Percentiles rank a stretch among this genome's conserved stretches.
Conservation (phyloP, 2,329 filamentous ascomycete genomes). For the Macrophomina pseudophaseolina region DNA sequence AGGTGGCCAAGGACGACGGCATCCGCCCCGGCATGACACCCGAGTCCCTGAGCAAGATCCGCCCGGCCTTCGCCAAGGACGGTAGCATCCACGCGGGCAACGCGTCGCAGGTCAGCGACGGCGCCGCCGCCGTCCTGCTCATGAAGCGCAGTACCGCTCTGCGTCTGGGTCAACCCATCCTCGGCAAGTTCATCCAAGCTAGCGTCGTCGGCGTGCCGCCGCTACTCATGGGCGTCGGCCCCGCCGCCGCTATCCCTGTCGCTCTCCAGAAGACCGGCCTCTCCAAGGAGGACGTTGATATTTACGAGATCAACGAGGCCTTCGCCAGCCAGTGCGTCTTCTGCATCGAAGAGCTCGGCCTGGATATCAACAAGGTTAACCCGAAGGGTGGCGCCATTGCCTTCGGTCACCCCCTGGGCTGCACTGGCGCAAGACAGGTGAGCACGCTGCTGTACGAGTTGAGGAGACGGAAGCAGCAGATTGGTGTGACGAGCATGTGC, state of each 20-base stretch:
- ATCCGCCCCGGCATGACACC: constrained; percentile 82
- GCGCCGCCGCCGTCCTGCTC: constrained; percentile 90
- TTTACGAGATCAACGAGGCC: constrained; percentile 99
- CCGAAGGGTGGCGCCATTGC: constrained; percentile 97
- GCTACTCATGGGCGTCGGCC: constrained; percentile 93
- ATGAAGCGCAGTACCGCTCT: constrained; percentile 95
- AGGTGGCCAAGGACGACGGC: constrained; percentile 85
- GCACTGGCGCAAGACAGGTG: constrained; percentile 92
- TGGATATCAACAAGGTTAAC: constrained; percentile 88
- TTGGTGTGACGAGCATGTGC: constrained; percentile 96
- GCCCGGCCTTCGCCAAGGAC: constrained; percentile 86
- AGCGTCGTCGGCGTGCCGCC: constrained; percentile 88
- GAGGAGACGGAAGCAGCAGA: constrained; percentile 78
- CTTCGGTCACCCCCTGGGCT: constrained; percentile 92
- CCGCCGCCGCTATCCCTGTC: constrained; percentile 94
- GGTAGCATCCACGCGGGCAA: constrained; percentile 96
- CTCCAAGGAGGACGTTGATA: constrained; percentile 83
- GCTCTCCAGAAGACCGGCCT: constrained; percentile 88
- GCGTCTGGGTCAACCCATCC: constrained; percentile 81
- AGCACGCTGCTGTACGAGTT: constrained; percentile 91
- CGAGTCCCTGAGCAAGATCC: constrained; percentile 90
- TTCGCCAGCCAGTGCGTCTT: constrained; percentile 95
- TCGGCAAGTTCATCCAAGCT: constrained; percentile 90
- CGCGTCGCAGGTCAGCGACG: constrained; percentile 90
- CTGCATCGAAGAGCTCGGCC: constrained; percentile 85